phyloP scores from a whole-genome alignment of 1,284 basidiomycete species.

The Rhodofomes roseus region DNA sequence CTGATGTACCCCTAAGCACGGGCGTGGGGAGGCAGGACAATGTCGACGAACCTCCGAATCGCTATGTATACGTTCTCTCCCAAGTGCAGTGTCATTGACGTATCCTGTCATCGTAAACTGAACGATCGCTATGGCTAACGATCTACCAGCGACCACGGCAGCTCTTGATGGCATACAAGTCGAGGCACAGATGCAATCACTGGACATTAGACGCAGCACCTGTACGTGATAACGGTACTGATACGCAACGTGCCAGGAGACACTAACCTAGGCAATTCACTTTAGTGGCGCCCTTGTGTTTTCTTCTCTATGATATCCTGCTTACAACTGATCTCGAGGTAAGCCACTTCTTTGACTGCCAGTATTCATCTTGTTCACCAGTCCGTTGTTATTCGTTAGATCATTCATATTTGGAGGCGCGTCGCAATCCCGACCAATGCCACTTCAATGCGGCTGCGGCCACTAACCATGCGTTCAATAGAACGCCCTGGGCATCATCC shows the following conservation, averaged over 20 bases:
- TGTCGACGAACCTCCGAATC: neutral
- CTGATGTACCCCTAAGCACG: neutral
- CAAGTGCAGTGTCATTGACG: neutral
- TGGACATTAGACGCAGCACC: neutral
- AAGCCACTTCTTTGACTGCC: neutral
- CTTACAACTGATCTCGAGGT: conserved; percentile 39
- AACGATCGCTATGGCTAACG: neutral
- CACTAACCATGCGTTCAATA: neutral
- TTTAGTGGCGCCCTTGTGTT: conserved; percentile 18
- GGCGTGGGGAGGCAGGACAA: neutral
- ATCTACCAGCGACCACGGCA: neutral
- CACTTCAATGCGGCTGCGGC: neutral
- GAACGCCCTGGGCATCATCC: conserved; percentile 23
- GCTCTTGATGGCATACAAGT: neutral
- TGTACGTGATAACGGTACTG: neutral
- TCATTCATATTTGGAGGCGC: conserved; percentile 17
- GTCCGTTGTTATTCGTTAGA: conserved; percentile 2
- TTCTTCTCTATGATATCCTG: conserved; percentile 35
- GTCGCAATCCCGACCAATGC: neutral
- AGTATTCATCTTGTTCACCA: too few relatives aligned
- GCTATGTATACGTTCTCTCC: neutral
- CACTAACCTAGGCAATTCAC: neutral
- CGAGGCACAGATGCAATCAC: neutral
- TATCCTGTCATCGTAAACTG: neutral
- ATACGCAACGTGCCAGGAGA: neutral